These are phyloP conservation scores for Linanthus parryae DNA, from an alignment of 148 eudicot species.

Conservation along the genomic window DNA sequence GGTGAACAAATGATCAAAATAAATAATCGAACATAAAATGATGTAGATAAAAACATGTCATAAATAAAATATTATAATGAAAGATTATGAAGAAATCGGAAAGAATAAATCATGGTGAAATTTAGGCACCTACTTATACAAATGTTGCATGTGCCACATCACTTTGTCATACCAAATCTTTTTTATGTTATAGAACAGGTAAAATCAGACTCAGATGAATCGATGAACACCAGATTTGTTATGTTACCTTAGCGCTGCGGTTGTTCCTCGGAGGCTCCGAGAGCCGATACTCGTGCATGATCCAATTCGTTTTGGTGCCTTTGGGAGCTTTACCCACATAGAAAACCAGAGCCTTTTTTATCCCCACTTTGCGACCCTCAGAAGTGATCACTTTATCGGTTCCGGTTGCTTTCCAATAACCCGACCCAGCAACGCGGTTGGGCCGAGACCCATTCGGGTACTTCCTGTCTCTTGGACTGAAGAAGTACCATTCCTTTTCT, in stretches of 20 bases:
- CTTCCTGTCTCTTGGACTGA: conserved; percentile 25
- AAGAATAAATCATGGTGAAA: not conserved
- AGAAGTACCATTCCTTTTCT: conserved; percentile 27
- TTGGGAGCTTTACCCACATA: conserved; percentile 27
- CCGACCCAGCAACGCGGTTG: conserved; percentile 24
- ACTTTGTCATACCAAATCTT: no score
- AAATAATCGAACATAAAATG: no score
- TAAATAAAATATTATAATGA: no score
- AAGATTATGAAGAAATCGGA: not conserved
- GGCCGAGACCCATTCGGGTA: conserved; percentile 27
- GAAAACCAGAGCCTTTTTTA: conserved; percentile 29
- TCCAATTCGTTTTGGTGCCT: conserved; percentile 28
- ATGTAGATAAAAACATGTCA: not conserved
- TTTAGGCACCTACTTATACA: no score
- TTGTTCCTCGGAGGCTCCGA: conserved; percentile 12
- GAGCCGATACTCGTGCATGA: conserved; percentile 25
- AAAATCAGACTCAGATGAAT: no score
- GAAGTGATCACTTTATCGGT: conserved; percentile 24
- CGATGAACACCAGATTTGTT: no score
- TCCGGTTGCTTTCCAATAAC: conserved; percentile 29
- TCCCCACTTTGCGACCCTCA: conserved; percentile 21
- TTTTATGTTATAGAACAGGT: no score
- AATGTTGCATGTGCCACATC: no score
- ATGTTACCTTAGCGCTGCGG: conserved; percentile 16
- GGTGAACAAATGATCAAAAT: no score